Base-by-base conservation (phyloP, 73 alveolate genomes). In the Paramecium primaurelia region DNA sequence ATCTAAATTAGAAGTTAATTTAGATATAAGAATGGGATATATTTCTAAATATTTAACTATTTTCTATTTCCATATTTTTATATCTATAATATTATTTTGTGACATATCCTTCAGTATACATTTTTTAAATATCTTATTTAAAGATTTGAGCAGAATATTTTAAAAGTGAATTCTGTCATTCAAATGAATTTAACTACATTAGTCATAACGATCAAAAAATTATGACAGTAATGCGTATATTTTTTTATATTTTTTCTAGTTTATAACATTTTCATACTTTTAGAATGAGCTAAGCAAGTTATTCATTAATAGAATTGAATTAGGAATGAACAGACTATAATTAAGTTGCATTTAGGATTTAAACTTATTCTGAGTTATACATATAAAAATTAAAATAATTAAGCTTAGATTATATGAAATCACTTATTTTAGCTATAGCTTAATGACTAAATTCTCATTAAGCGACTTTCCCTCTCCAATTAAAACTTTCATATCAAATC, bases 401-500 rank as follows among this genome's bases (percentile, higher is more conserved):
- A 40, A 75, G 37, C 60, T 36, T 34, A 75, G 30, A 80, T 80
- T 45, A 80, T 45, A 80, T 47, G 91, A 80, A 32, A 80, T 80
- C 8, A 77, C 91, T 80, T 80, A 47, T 64, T 80, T 37, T 47
- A 22, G 91, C 18, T 71, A 73, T 30, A 73, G 47, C 54, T 54
- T 38, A 28, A 89, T 68, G 11, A 89, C 75, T 10, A 89, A 60
- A 18, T 68, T 71, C 20, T 89, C 94, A 71, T 89, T 71, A 38
- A 1, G 91, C 26, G 12, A 89, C 92, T 26, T 58, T 71, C 9
- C 94, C 92, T 89, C 77, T 3, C 88, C 77, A 89, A 71, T 92
- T 6, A 32, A 59, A 71, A 71, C 94, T 0, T 86, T 60, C 92
- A 89, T 73, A 59, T 71, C 64, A 18, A 89, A 44, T 92, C 85